Conservation (phyloP, 208 protist species). For the Angomonas ambiguus region DNA sequence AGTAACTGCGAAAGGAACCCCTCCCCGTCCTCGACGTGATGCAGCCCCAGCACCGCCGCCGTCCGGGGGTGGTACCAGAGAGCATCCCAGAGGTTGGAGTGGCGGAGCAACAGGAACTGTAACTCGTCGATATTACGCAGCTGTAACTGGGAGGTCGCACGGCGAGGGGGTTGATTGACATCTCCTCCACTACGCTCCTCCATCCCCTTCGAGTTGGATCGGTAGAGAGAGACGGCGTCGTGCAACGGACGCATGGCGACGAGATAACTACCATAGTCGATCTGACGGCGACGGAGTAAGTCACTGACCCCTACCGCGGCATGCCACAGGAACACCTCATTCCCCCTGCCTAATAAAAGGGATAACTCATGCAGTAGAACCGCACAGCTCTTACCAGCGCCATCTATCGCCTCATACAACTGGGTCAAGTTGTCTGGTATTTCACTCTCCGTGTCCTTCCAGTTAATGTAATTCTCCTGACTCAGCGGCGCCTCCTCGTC, state of each 20-base stretch:
- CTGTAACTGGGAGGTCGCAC: constrained; percentile 32
- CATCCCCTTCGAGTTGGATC: constrained; percentile 29
- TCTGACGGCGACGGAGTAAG: constrained; percentile 59
- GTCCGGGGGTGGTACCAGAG: constrained; percentile 78
- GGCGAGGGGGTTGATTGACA: not conserved
- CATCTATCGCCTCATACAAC: constrained; percentile 63
- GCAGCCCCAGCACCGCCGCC: constrained; percentile 65
- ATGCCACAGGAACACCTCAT: constrained; percentile 74
- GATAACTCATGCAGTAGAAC: constrained; percentile 76
- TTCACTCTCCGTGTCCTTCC: constrained; percentile 24
- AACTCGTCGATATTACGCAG: constrained; percentile 72
- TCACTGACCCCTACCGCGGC: constrained; percentile 80
- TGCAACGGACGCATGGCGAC: constrained; percentile 76
- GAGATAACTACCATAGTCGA: constrained; percentile 81
- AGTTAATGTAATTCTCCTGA: constrained; percentile 53
- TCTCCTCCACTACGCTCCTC: constrained; percentile 11
- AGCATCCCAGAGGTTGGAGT: constrained; percentile 75
- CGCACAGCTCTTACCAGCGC: constrained; percentile 67
- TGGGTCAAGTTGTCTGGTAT: constrained; percentile 45
- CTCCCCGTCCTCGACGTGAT: constrained; percentile 76
- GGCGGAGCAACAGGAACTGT: constrained; percentile 75
- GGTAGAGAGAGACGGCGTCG: constrained; percentile 69
- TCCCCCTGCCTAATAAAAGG: constrained; percentile 57
- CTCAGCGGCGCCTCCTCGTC: constrained; percentile 26
- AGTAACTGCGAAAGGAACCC: constrained; percentile 73